These are phyloP conservation scores for Trichosporon ovoides DNA, from an alignment of 1,284 basidiomycete genomes.

Conservation along the genomic window DNA sequence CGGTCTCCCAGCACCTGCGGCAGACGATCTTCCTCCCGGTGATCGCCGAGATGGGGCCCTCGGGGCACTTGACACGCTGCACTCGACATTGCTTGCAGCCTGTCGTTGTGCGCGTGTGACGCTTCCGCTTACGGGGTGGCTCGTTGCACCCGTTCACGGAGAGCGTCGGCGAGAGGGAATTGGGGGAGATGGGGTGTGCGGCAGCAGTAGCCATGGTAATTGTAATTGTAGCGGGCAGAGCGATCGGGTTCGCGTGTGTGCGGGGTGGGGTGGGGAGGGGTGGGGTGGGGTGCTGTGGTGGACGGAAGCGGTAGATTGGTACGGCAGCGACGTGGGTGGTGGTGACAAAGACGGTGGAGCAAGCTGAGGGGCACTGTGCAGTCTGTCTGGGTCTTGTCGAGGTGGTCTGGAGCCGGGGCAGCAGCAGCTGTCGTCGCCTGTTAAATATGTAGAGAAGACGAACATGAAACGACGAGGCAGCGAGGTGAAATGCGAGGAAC, in stretches of 20 bases:
- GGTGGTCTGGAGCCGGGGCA: too few species aligned
- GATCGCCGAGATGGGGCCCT: conserved; percentile 7
- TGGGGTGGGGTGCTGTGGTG: neutral
- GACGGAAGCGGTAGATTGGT: too few species aligned
- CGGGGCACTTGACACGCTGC: conserved; percentile 22
- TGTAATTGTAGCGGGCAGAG: neutral
- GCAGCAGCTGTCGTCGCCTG: too few species aligned
- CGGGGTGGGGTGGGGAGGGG: neutral
- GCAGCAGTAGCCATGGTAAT: neutral
- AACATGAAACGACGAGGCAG: too few species aligned
- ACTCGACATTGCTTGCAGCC: conserved; percentile 20
- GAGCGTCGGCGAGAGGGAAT: neutral
- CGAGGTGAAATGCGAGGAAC: too few species aligned
- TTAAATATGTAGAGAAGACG: too few species aligned
- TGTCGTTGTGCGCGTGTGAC: conserved; percentile 16
- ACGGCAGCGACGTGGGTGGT: too few species aligned
- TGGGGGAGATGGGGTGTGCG: conserved; percentile 2
- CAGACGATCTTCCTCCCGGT: conserved; percentile 19
- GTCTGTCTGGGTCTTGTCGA: too few species aligned
- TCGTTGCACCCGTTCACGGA: neutral
- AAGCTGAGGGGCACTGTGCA: too few species aligned
- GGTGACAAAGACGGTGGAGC: too few species aligned
- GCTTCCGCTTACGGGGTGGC: conserved; percentile 10
- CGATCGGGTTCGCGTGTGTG: neutral
- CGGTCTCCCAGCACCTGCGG: conserved; percentile 21